Percentiles rank a stretch among this genome's conserved stretches.
Conservation (phyloP, 176 grass and related monocot species). For the Bothriochloa decipiens region DNA sequence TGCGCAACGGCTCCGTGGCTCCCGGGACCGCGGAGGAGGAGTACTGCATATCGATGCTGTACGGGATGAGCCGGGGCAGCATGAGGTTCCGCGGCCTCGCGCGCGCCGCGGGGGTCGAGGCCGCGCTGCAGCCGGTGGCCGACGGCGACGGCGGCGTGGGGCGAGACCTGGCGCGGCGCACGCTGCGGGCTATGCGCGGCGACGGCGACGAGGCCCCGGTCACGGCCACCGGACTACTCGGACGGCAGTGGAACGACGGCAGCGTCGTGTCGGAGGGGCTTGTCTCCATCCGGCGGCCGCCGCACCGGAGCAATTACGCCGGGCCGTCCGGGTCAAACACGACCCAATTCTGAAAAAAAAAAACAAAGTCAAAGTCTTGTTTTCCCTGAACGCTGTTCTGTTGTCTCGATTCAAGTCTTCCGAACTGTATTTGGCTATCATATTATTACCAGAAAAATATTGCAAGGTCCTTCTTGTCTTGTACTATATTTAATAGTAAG, state of each 20-base stretch:
- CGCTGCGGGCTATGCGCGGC: slow-evolving; percentile 66
- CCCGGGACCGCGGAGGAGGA: slow-evolving; percentile 79
- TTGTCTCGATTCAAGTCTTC: neutral
- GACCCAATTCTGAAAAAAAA: slow-evolving; percentile 49
- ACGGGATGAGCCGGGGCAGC: too few species aligned
- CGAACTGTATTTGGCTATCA: neutral
- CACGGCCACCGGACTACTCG: neutral
- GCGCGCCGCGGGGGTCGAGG: slow-evolving; percentile 62
- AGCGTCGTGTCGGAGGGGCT: slow-evolving; percentile 67
- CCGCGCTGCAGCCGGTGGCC: slow-evolving; percentile 55
- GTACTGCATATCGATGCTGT: neutral
- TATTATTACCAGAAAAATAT: neutral
- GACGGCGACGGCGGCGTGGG: slow-evolving; percentile 44
- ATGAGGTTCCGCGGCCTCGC: slow-evolving; percentile 57
- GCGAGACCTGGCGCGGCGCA: slow-evolving; percentile 69
- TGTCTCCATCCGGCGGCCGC: slow-evolving; percentile 55
- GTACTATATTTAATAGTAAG: too few species aligned
- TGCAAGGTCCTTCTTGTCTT: neutral
- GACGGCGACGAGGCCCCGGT: slow-evolving; percentile 51
- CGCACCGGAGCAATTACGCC: slow-evolving; percentile 40
- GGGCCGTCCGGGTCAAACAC: slow-evolving; percentile 58
- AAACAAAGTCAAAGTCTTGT: slow-evolving; percentile 50
- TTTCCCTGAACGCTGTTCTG: neutral
- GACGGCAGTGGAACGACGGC: slow-evolving; percentile 44
- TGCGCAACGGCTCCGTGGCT: slow-evolving; percentile 52